These are phyloP conservation scores for Suhomyces atakaporum DNA, from an alignment of 1,139 yeast species.

Conservation along the genomic window DNA sequence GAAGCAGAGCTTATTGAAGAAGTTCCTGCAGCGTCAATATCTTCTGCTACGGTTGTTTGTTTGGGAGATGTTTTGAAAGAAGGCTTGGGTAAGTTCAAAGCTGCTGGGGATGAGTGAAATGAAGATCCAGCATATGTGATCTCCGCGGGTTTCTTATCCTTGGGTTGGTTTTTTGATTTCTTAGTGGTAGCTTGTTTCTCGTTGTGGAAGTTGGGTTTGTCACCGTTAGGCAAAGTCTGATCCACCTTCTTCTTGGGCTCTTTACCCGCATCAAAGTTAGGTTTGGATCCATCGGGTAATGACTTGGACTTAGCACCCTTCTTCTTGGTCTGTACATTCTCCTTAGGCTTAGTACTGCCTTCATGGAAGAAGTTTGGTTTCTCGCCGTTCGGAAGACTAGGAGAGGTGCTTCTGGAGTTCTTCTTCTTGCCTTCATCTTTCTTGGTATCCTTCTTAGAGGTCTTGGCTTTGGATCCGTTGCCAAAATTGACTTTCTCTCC, in stretches of 20 bases:
- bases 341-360: slow-evolving; percentile 15
- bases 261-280: slow-evolving; percentile 27
- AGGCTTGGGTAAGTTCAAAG: slow-evolving; percentile 58
- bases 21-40: slow-evolving; percentile 2
- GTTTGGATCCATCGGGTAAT: slow-evolving; percentile 45
- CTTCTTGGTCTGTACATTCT: slow-evolving; percentile 9
- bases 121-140: slow-evolving; percentile 59
- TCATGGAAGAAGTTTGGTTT: slow-evolving; percentile 33
- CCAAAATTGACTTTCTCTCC: slow-evolving; percentile 49
- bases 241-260: slow-evolving; percentile 13
- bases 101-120: slow-evolving; percentile 60
- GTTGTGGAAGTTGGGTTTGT: slow-evolving; percentile 32
- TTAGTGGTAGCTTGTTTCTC: slow-evolving; percentile 10
- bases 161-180: slow-evolving; percentile 14
- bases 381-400: slow-evolving; percentile 35
- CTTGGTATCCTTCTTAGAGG: slow-evolving; percentile 11
- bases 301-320: slow-evolving; percentile 20
- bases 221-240: slow-evolving; percentile 34
- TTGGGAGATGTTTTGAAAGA: slow-evolving; percentile 43
- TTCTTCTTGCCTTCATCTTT: slow-evolving; percentile 20
- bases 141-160: slow-evolving; percentile 24
- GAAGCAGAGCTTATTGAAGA: slow-evolving; percentile 9
- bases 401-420: slow-evolving; percentile 14
- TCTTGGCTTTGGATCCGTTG: slow-evolving; percentile 16
- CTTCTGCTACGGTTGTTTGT: slow-evolving; percentile 13